A percentile compares a stretch with the other conserved stretches of the same genome.
phyloP scores from a whole-genome alignment of 129 eudicot genomes.

The Centrapalus pauciflorus region DNA sequence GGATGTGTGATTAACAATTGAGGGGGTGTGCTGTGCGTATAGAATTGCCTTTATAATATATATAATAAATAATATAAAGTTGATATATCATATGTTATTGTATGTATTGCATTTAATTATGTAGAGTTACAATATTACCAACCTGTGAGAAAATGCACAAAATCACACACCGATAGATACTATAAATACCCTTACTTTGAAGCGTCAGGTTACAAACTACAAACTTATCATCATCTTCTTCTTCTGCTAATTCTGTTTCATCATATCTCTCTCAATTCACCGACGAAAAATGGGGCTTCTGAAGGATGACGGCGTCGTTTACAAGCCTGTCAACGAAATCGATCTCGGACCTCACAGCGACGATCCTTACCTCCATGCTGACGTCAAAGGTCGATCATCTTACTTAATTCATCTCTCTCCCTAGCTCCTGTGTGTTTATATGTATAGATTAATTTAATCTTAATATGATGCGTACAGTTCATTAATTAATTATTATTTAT shows the following conservation, averaged over 20 bases:
- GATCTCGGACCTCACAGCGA: slow-evolving; percentile 66
- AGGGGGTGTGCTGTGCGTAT: no score
- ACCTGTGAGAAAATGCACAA: not conserved
- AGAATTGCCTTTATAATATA: no score
- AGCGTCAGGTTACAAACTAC: not conserved
- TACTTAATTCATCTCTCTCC: not conserved
- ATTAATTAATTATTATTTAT: no score
- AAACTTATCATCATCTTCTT: no score
- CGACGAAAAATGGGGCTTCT: slow-evolving; percentile 42
- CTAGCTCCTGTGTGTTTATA: not conserved
- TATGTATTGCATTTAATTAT: no score
- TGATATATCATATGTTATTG: no score
- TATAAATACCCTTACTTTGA: slow-evolving; percentile 5
- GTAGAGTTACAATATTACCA: no score
- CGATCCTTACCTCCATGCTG: slow-evolving; percentile 55
- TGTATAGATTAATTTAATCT: not conserved
- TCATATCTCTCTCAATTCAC: not conserved
- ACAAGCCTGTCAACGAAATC: slow-evolving; percentile 55
- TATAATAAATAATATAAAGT: no score
- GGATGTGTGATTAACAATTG: no score
- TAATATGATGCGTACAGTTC: not conserved
- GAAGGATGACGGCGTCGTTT: slow-evolving; percentile 47
- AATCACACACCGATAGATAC: not conserved
- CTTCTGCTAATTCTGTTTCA: no score
- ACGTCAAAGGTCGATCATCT: slow-evolving; percentile 61